Evolutionary conservation across 2,329 filamentous ascomycete genomes (phyloP), one percentile per base, ranked within the genome.

Genomic region (Coniella vitis): DNA sequence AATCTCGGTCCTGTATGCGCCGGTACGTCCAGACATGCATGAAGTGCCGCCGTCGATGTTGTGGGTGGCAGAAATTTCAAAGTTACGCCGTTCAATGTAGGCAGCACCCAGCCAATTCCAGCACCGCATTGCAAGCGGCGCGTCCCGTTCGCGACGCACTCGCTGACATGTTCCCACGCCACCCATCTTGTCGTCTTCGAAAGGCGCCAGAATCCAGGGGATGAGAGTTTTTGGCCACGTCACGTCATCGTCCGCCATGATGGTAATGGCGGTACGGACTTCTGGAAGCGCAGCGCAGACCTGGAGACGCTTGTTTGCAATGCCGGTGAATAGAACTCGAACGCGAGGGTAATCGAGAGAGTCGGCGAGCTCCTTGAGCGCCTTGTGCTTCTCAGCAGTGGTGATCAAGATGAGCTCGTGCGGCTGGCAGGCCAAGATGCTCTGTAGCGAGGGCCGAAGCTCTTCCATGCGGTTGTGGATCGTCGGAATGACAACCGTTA

Each of bases 191-290:
- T 78, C 71, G 63, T 93, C 83, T 65, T 96, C 90, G 55, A 97
- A 95, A 0, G 91, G 90, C 4, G 91, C 91, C 54, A 97, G 73
- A 50, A 97, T 86, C 90, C 90, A 96, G 29, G 85, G 86, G 60
- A 95, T 79, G 54, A 95, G 80, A 37, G 87, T 93, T 14, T 76
- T 74, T 3, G 90, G 90, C 86, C 91, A 95, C 58, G 86, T 90
- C 54, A 97, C 91, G 65, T 97, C 91, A 67, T 97, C 91, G 63
- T 97, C 91, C 21, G 90, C 90, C 72, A 97, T 89, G 59, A 97
- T 79, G 34, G 88, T 95, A 62, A 97, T 90, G 45, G 77, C 71
- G 0, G 91, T 96, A 57, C 73, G 76, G 50, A 96, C 89, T 57
- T 88, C 79, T 17, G 90, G 90, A 41, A 97, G 87, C 3, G 90